Conservation (phyloP, 2,329 filamentous ascomycete genomes). For the Aspergillus caelatus region DNA sequence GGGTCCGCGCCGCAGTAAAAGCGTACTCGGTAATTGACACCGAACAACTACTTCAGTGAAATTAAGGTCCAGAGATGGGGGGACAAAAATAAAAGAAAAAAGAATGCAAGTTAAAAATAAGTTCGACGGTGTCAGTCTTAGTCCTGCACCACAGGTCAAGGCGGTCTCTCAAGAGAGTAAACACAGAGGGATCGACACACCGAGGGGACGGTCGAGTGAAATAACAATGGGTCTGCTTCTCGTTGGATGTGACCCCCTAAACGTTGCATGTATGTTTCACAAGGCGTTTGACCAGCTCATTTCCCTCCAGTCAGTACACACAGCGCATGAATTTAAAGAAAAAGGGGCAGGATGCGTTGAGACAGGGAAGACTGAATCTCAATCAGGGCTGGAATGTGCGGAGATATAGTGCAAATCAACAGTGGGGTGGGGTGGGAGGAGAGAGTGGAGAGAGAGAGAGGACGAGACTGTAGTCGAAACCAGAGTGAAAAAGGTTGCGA, state of each 20-base stretch:
- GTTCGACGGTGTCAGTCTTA: neutral
- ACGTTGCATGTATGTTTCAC: conserved; percentile 26
- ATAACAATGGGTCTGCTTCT: neutral
- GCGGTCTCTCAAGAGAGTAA: neutral
- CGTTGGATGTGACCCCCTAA: conserved; percentile 15
- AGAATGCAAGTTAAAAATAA: neutral
- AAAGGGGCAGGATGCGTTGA: neutral
- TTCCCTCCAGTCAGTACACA: neutral
- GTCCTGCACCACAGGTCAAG: neutral
- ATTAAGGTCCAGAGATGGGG: neutral
- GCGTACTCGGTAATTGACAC: neutral
- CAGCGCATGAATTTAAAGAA: neutral
- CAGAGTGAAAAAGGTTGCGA: neutral
- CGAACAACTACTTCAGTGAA: neutral
- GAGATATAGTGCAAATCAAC: conserved; percentile 2
- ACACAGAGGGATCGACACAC: neutral
- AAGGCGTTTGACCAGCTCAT: conserved; percentile 21
- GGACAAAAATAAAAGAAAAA: neutral
- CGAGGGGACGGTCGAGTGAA: neutral
- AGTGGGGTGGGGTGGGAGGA: neutral
- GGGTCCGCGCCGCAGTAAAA: neutral
- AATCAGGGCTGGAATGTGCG: conserved; percentile 1
- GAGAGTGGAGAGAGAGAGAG: neutral
- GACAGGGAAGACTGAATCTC: neutral
- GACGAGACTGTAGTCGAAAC: neutral